Evolutionary conservation across 768 basidiomycete species (phyloP).

Genomic region (Kwoniella sp.): DNA sequence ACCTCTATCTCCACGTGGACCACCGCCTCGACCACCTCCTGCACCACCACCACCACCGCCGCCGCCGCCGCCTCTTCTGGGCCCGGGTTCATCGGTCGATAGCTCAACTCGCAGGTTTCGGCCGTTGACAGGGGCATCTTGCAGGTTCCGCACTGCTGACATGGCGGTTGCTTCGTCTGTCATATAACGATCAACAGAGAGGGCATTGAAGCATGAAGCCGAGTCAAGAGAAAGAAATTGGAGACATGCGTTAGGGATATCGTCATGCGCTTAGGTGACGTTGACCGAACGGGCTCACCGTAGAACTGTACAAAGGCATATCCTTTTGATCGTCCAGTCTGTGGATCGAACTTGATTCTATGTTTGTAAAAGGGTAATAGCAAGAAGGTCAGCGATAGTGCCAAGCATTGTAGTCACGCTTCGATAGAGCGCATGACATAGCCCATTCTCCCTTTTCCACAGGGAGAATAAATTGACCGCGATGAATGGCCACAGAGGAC

Average conservation of each 20-base stretch:
- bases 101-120: slow-evolving; percentile 91
- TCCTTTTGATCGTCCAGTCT: slow-evolving; percentile 55
- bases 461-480: background rate
- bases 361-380: background rate
- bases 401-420: background rate
- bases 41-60: slow-evolving; percentile 22
- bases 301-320: slow-evolving; percentile 57
- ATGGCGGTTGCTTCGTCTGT: slow-evolving; percentile 90
- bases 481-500: slow-evolving; percentile 8
- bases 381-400: background rate
- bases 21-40: slow-evolving; percentile 19
- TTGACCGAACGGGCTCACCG: slow-evolving; percentile 45
- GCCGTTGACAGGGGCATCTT: slow-evolving; percentile 88
- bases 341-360: slow-evolving; percentile 55
- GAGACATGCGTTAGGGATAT: background rate
- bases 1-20: slow-evolving; percentile 2
- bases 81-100: slow-evolving; percentile 49
- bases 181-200: background rate
- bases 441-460: background rate
- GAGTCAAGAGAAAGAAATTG: background rate
- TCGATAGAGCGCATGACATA: background rate
- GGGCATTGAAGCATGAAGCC: background rate
- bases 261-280: no score
- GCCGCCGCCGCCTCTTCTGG: slow-evolving; percentile 22
- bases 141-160: slow-evolving; percentile 93